phyloP scores from a whole-genome alignment of 2,329 filamentous ascomycete species.

The Botrytis cinerea region DNA sequence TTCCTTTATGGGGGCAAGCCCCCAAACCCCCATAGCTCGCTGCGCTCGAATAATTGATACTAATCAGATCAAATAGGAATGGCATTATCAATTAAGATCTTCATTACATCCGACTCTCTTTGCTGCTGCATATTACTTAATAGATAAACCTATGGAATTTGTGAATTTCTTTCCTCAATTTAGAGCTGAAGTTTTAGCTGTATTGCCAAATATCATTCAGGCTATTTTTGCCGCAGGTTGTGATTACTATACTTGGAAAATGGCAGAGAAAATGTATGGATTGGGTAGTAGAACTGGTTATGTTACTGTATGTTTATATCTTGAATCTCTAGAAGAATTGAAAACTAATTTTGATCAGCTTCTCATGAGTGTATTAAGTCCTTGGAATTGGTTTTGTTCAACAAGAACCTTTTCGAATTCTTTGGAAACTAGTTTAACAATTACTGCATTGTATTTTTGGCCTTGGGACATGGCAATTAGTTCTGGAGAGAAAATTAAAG shows the following conservation, averaged over 20 bases:
- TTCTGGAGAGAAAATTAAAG: neutral
- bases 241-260: slow-evolving; percentile 86
- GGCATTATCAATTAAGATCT: slow-evolving; percentile 82
- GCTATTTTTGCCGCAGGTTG: slow-evolving; percentile 73
- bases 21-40: neutral
- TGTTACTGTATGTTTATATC: slow-evolving; percentile 59
- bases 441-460: slow-evolving; percentile 78
- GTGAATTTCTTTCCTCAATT: slow-evolving; percentile 56
- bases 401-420: slow-evolving; percentile 93
- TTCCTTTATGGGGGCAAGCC: neutral
- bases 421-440: slow-evolving; percentile 84
- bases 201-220: slow-evolving; percentile 74
- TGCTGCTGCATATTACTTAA: slow-evolving; percentile 68
- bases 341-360: slow-evolving; percentile 52
- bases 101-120: slow-evolving; percentile 91
- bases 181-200: slow-evolving; percentile 67
- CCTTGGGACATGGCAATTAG: slow-evolving; percentile 72
- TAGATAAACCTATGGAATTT: slow-evolving; percentile 56
- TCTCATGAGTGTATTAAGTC: slow-evolving; percentile 69
- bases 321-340: neutral
- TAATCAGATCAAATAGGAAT: slow-evolving; percentile 66
- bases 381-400: slow-evolving; percentile 97
- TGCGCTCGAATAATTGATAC: slow-evolving; percentile 22
- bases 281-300: slow-evolving; percentile 61
- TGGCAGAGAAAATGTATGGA: slow-evolving; percentile 75